Percentiles rank a stretch among this genome's conserved stretches.
These are phyloP conservation scores for Dothideomycetes sp. DNA, from an alignment of 2,329 filamentous ascomycete species.

Conservation along the genomic window DNA sequence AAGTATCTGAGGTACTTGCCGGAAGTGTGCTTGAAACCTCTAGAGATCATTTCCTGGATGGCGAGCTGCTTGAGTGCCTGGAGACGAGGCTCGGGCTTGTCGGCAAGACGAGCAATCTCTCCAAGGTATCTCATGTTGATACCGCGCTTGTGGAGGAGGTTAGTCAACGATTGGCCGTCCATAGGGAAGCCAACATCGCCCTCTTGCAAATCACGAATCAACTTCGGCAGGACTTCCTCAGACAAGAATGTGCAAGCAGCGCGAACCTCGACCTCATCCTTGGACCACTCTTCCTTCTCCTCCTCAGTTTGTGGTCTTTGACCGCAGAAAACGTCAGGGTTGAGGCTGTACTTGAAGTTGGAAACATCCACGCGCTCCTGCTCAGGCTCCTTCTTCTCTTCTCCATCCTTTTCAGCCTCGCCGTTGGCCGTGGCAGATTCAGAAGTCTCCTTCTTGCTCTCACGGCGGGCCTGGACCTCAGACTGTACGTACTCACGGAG, in stretches of 20 bases:
- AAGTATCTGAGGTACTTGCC: constrained; percentile 71
- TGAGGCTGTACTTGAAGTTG: constrained; percentile 78
- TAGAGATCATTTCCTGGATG: constrained; percentile 86
- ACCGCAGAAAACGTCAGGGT: constrained; percentile 91
- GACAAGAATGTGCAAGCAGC: constrained; percentile 72
- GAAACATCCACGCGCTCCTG: constrained; percentile 75
- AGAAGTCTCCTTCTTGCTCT: constrained; percentile 26
- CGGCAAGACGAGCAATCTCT: constrained; percentile 59
- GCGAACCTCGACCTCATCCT: constrained; percentile 82
- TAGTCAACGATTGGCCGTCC: constrained; percentile 87
- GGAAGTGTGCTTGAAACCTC: constrained; percentile 88
- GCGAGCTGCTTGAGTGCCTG: constrained; percentile 68
- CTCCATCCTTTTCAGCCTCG: constrained; percentile 20
- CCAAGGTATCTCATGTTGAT: constrained; percentile 97
- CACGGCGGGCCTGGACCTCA: constrained; percentile 58
- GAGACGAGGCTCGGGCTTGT: constrained; percentile 56
- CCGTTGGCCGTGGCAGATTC: constrained; percentile 18
- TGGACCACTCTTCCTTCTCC: constrained; percentile 72
- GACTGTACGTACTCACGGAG: constrained; percentile 81
- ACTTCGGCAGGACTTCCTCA: constrained; percentile 68
- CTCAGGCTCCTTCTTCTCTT: constrained; percentile 26
- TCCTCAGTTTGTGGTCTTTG: constrained; percentile 82
- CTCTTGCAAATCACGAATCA: constrained; percentile 79
- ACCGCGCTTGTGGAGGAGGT: constrained; percentile 87
- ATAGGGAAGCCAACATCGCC: constrained; percentile 96